phyloP scores from a whole-genome alignment of 2,329 filamentous ascomycete genomes.

The Fusarium begoniae region DNA sequence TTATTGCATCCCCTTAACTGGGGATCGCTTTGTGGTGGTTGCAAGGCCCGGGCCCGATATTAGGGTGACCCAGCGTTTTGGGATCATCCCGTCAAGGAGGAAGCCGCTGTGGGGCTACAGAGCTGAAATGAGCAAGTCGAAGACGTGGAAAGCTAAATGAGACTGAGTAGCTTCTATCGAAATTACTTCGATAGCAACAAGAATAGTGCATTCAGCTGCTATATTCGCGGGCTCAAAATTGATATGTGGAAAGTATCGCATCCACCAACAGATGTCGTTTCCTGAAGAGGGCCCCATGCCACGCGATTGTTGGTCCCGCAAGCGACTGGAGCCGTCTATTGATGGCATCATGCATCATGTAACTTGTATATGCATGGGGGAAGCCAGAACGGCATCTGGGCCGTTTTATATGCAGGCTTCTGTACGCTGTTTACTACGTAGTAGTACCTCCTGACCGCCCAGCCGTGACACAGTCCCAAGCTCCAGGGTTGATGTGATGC shows the following conservation, averaged over 20 bases:
- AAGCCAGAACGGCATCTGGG: constrained; percentile 16
- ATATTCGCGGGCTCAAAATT: neutral
- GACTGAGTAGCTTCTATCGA: neutral
- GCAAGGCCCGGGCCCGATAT: constrained; percentile 32
- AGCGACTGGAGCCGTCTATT: constrained; percentile 17
- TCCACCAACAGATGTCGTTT: neutral
- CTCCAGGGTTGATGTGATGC: neutral
- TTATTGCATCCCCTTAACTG: neutral
- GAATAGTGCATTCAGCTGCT: neutral
- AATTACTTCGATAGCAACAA: neutral
- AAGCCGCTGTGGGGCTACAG: constrained; percentile 32
- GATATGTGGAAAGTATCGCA: neutral
- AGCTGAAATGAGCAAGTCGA: neutral
- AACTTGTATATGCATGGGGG: constrained; percentile 19
- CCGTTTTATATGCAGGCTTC: constrained; percentile 27
- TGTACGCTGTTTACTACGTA: neutral
- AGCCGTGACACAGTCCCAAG: constrained; percentile 16
- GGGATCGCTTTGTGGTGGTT: constrained; percentile 32
- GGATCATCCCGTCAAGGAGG: constrained; percentile 25
- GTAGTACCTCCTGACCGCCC: constrained; percentile 1
- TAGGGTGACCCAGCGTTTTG: constrained; percentile 38
- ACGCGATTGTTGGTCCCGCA: constrained; percentile 19
- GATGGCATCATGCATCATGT: constrained; percentile 37
- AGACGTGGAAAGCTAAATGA: neutral
- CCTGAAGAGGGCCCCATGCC: neutral